These are phyloP conservation scores for Talaromyces amestolkiae DNA, from an alignment of 2,329 filamentous ascomycete genomes.

Conservation along the genomic window DNA sequence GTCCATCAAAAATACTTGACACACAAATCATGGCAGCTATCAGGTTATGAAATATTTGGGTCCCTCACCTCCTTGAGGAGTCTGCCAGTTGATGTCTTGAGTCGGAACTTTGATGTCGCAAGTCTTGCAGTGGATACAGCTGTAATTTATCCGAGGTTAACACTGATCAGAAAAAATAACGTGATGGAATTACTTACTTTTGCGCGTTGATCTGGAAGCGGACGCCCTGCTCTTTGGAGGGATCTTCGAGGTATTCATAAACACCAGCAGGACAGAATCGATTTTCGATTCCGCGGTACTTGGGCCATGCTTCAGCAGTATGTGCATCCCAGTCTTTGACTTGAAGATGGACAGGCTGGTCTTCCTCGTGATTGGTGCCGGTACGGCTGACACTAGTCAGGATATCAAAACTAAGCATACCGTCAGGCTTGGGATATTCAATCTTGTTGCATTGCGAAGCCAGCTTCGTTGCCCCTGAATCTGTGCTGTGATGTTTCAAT, in stretches of 20 bases:
- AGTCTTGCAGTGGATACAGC: slow-evolving; percentile 99
- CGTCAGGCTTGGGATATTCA: slow-evolving; percentile 94
- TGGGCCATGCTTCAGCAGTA: slow-evolving; percentile 71
- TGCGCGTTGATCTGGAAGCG: slow-evolving; percentile 97
- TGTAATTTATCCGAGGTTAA: slow-evolving; percentile 36
- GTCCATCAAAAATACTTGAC: neutral
- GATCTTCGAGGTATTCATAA: slow-evolving; percentile 96
- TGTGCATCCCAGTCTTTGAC: slow-evolving; percentile 95
- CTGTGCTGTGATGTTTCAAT: slow-evolving; percentile 74
- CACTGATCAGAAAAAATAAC: no score
- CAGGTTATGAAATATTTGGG: slow-evolving; percentile 64
- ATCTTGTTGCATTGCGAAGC: slow-evolving; percentile 83
- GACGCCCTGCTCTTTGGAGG: slow-evolving; percentile 79
- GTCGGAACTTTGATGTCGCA: slow-evolving; percentile 97
- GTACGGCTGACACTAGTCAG: slow-evolving; percentile 92
- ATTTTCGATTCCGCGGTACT: slow-evolving; percentile 90
- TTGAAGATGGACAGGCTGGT: slow-evolving; percentile 93
- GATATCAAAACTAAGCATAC: slow-evolving; percentile 92
- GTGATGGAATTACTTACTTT: slow-evolving; percentile 65
- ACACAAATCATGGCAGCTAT: neutral
- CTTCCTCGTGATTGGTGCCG: slow-evolving; percentile 97
- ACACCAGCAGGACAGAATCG: slow-evolving; percentile 96
- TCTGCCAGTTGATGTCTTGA: slow-evolving; percentile 97
- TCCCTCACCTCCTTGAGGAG: slow-evolving; percentile 84
- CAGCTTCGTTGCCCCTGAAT: slow-evolving; percentile 73